Base-by-base conservation (phyloP, 2,329 filamentous ascomycete species). In the Ascochyta pisi region DNA sequence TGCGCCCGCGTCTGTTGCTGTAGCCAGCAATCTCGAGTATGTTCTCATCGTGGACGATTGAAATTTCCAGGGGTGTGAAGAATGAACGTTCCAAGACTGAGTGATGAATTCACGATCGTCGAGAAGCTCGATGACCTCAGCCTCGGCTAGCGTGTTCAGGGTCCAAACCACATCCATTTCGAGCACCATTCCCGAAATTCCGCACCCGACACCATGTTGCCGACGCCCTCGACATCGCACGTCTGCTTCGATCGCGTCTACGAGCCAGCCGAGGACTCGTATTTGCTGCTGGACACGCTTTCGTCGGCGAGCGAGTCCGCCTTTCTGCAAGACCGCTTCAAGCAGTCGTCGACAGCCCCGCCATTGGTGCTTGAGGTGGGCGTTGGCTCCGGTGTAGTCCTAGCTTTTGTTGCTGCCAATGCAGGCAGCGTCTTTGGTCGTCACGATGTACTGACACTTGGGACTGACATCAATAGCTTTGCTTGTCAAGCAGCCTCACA, bases 231-330 rank as follows among this genome's bases (percentile, higher is more conserved):
- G 54, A 99, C 95, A 3, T 90, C 90, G 22, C 95, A 99, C 78
- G 91, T 98, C 57, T 86, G 89, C 50, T 96, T 93, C 77, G 86
- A 91, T 74, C 87, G 89, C 51, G 88, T 98, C 65, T 99, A 99
- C 78, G 93, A 97, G 73, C 95, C 95, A 33, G 89, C 94, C 10
- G 95, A 99, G 77, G 95, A 99, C 79, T 97, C 93, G 5, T 99
- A 92, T 73, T 85, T 99, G 40, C 84, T 99, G 44, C 86, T 99
- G 27, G 94, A 99, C 78, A 96, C 93, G 0, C 84, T 99, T 40
- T 94, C 93, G 0, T 89, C 88, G 1, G 56, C 81, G 0, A 74
- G 83, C 2, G 92, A 96, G 77, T 85, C 81, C 4, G 64, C 78
- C 23, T 96, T 92, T 75, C 85, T 97, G 19, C 80, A 81, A 16